These are phyloP conservation scores for Blastobotrys attinorum DNA, from an alignment of 805 yeast species.

Conservation along the genomic window DNA sequence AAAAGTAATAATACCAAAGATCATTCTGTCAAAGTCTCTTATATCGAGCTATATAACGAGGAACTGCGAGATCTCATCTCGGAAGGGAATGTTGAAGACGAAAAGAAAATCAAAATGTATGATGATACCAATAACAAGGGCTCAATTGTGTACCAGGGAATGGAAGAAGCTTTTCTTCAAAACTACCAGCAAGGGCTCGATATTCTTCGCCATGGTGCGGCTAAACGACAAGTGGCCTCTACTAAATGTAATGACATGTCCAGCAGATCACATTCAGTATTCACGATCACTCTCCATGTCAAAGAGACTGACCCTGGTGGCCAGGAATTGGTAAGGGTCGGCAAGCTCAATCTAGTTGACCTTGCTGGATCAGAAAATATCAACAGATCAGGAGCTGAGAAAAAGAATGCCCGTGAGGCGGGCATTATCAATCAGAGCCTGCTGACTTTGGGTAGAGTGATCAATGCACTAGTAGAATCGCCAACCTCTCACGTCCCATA, in stretches of 20 bases:
- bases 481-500: conserved; percentile 69
- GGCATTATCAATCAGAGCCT: conserved; percentile 86
- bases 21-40: conserved; percentile 65
- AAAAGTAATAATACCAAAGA: too few species aligned
- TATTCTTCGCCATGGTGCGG: conserved; percentile 47
- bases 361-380: conserved; percentile 92
- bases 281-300: conserved; percentile 56
- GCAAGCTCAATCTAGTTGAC: conserved; percentile 79
- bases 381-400: conserved; percentile 72
- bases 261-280: conserved; percentile 71
- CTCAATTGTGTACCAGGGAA: conserved; percentile 46
- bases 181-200: conserved; percentile 42
- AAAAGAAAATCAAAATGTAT: conserved; percentile 44
- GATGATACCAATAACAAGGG: conserved; percentile 39
- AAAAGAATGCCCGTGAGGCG: conserved; percentile 82
- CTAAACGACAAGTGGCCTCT: conserved; percentile 59
- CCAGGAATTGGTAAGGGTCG: conserved; percentile 44
- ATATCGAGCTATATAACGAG: conserved; percentile 79
- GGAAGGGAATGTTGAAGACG: conserved; percentile 30
- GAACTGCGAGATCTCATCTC: conserved; percentile 63
- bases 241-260: conserved; percentile 69
- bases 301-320: conserved; percentile 43
- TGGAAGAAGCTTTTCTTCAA: conserved; percentile 46
- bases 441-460: conserved; percentile 79
- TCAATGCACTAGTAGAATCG: conserved; percentile 57